Percentiles rank a stretch among this genome's conserved stretches.
phyloP scores from a whole-genome alignment of 73 alveolate genomes.

The Uronychia setigera region DNA sequence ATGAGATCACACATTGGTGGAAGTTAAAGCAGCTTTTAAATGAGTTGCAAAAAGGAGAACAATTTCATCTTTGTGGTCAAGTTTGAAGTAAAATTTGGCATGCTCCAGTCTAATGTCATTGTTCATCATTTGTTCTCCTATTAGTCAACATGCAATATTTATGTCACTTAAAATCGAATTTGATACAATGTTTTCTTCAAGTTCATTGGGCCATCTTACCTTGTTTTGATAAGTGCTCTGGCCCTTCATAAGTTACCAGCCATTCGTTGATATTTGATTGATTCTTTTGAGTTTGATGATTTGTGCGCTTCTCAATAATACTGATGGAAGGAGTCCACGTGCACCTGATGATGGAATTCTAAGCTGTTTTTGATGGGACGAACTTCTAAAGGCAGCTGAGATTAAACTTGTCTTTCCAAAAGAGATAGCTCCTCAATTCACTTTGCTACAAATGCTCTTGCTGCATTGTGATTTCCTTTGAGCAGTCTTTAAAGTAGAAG shows the following conservation, averaged over 20 bases:
- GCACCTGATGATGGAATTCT: slow-evolving; percentile 22
- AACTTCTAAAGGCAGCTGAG: slow-evolving; percentile 18
- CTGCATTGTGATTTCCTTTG: too few species aligned
- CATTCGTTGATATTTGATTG: neutral
- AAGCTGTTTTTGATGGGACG: neutral
- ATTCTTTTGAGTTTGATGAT: neutral
- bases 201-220: neutral
- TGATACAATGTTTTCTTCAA: slow-evolving; percentile 21
- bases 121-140: slow-evolving; percentile 11
- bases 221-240: slow-evolving; percentile 13
- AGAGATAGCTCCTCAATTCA: neutral
- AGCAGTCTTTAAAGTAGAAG: neutral
- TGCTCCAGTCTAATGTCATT: slow-evolving; percentile 15
- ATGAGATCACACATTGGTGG: neutral
- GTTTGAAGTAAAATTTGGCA: slow-evolving; percentile 44
- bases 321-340: slow-evolving; percentile 30
- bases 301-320: slow-evolving; percentile 21
- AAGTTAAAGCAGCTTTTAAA: slow-evolving; percentile 3
- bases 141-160: slow-evolving; percentile 26
- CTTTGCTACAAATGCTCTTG: neutral
- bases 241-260: slow-evolving; percentile 37
- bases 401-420: slow-evolving; percentile 14
- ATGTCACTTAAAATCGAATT: slow-evolving; percentile 21
- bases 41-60: slow-evolving; percentile 13
- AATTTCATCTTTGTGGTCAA: slow-evolving; percentile 27